Base-by-base conservation (phyloP, 176 grass and related monocot genomes). In the Avena eriantha region DNA sequence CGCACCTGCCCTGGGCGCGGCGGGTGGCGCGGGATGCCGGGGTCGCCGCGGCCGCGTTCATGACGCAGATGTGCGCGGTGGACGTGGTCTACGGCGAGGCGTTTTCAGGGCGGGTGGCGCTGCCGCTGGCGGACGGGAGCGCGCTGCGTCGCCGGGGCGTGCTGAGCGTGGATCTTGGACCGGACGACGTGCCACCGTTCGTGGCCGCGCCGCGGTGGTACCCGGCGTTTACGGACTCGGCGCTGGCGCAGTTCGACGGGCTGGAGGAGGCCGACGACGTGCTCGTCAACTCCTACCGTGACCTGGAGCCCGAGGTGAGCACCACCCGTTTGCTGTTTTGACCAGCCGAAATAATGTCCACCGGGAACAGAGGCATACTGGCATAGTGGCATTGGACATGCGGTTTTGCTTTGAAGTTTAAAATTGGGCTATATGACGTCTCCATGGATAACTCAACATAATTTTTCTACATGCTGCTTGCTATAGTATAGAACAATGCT, bases 11-110 rank as follows among this genome's bases (percentile, higher is more conserved):
- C 17, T 69, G 66, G 66, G 66, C 33, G 33, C 66, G 66, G 17
- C 66, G 66, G 0, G 66, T 69, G 17, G 66, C 66, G 8, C 17
- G 66, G 3, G 66, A 39, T 0, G 33, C 66, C 16, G 34, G 31
- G 16, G 65, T 68, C 16, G 66, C 8, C 34, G 66, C 66, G 8
- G 66, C 33, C 8, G 66, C 66, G 1, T 69, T 69, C 66, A 36
- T 69, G 33, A 69, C 66, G 66, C 66, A 69, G 66, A 69, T 39
- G 66, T 69, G 66, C 66, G 66, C 66, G 1, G 67, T 70, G 67
- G 35, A 43, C 67, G 67, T n/a, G 35, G 67, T 43, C 3, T 70
- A 70, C 67, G 67, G 67, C 35, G 67, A 70, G 67, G 67, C 0
- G 18, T 41, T 10, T 1, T 4, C 35, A 3, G 67, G 67, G 35